Evolutionary conservation across 73 alveolate genomes (phyloP), one percentile per base, ranked within the genome.

Genomic region (Paramecium tetraurelia): DNA sequence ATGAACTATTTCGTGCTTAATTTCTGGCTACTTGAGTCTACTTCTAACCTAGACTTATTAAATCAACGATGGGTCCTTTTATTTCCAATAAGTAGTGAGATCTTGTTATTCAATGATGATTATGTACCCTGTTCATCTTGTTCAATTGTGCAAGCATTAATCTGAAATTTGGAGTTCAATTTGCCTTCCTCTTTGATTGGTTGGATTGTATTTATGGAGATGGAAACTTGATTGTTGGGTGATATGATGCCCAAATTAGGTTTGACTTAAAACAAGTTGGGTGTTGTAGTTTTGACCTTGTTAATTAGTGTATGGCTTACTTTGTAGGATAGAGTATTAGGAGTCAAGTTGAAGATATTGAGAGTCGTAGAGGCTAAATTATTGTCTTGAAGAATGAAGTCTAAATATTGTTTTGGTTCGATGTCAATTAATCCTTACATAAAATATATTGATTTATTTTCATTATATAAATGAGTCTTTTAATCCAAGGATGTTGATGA

Each of bases 341-440:
- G 9, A 27, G 84, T 63, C 84, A 63, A 63, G 29, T 63, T 63
- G 84, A 27, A 63, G 14, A 63, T 16, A 12, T 10, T 63, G 7
- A 63, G 24, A 2, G 7, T 31, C 3, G 84, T 33, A 4, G 7
- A 27, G 4, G 16, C 84, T 63, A 63, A 1, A 27, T 27, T 27
- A 1, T 11, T 12, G 1, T 63, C 84, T 8, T 63, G 16, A 22
- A 14, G 14, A 10, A 31, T 31, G 29, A 63, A 63, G 10, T 63
- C 84, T 27, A 63, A 63, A 33, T 31, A 63, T 63, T 63, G 12
- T 27, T 63, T 63, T 31, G 84, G 84, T 18, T 63, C 84, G 4
- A 63, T 63, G 46, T 63, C 84, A 12, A 63, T 63, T 63, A 63
- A 63, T 63, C 84, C 84, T 63, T 63, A 33, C 84, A 63, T 63